These are phyloP conservation scores for Lentithecium fluviatile DNA, from an alignment of 495 filamentous ascomycete genomes.

Conservation along the genomic window DNA sequence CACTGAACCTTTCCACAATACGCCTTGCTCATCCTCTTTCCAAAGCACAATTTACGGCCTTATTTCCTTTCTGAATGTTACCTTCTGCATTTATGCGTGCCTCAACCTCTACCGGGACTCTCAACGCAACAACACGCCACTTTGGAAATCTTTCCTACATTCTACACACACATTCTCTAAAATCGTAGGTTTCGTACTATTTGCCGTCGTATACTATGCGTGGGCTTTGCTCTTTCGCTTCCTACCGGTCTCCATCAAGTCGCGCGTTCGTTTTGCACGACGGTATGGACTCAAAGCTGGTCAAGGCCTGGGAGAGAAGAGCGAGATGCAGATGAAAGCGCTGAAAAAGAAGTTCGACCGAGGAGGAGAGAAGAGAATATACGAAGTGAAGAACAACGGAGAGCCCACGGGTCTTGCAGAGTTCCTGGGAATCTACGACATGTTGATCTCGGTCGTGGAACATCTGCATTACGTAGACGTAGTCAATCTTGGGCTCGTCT, in stretches of 20 bases:
- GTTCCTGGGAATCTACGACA: slow-evolving; percentile 33
- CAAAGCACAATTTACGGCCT: too few species aligned
- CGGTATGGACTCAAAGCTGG: slow-evolving; percentile 21
- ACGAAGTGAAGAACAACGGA: background rate
- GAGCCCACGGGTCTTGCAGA: slow-evolving; percentile 10
- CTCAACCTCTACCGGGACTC: background rate
- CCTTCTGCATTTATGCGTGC: background rate
- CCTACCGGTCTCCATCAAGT: slow-evolving; percentile 19
- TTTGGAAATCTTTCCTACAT: slow-evolving; percentile 2
- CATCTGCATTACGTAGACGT: slow-evolving; percentile 32
- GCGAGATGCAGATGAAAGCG: slow-evolving; percentile 1
- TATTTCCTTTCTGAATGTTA: slow-evolving; percentile 5
- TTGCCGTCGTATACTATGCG: slow-evolving; percentile 1
- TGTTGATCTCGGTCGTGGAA: slow-evolving; percentile 21
- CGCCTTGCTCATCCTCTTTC: background rate
- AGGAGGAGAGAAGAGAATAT: background rate
- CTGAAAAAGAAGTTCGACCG: background rate
- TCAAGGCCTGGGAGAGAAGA: background rate
- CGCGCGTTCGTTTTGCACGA: slow-evolving; percentile 10
- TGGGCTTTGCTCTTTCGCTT: slow-evolving; percentile 18
- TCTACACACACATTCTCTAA: slow-evolving; percentile 15
- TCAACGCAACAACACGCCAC: background rate
- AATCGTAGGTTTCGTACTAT: slow-evolving; percentile 1
- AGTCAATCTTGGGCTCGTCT: slow-evolving; percentile 21
- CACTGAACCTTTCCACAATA: slow-evolving; percentile 6